These are phyloP conservation scores for Plasmodium sp. DNA, from an alignment of 169 alveolate species.

Conservation along the genomic window DNA sequence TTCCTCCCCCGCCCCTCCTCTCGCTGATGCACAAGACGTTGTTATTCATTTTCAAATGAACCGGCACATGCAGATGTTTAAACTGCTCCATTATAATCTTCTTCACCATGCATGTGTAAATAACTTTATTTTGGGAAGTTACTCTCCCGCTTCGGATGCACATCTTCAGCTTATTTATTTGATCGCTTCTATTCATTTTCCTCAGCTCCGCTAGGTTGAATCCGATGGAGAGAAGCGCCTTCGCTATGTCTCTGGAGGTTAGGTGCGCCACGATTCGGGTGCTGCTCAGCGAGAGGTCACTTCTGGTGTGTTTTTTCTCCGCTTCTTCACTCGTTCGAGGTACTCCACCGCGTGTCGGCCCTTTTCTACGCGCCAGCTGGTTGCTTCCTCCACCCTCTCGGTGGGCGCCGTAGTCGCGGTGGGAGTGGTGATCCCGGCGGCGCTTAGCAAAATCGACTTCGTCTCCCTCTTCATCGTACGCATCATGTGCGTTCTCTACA, in stretches of 20 bases:
- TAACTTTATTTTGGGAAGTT: conserved; percentile 8
- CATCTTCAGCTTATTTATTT: conserved; percentile 15
- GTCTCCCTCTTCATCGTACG: neutral
- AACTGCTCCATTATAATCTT: conserved; percentile 46
- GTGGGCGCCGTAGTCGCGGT: neutral
- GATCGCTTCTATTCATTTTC: conserved; percentile 35
- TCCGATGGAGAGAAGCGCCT: conserved; percentile 1
- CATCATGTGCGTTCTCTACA: neutral
- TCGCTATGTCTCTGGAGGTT: conserved; percentile 12
- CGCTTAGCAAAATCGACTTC: neutral
- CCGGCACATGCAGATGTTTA: conserved; percentile 24
- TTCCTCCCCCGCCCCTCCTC: neutral
- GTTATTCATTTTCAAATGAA: conserved; percentile 27
- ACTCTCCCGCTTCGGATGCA: conserved; percentile 1
- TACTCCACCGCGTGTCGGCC: neutral
- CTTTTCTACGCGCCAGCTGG: neutral
- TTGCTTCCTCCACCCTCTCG: neutral
- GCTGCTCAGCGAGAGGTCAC: neutral
- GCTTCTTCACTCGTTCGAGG: neutral
- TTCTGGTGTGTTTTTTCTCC: neutral
- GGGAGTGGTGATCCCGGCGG: neutral
- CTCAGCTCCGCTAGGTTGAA: neutral
- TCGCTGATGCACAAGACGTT: conserved; percentile 22
- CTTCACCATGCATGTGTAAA: conserved; percentile 42
- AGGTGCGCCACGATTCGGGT: neutral